These are phyloP conservation scores for Ilyonectria sp. DNA, from an alignment of 2,329 filamentous ascomycete species.

Conservation along the genomic window DNA sequence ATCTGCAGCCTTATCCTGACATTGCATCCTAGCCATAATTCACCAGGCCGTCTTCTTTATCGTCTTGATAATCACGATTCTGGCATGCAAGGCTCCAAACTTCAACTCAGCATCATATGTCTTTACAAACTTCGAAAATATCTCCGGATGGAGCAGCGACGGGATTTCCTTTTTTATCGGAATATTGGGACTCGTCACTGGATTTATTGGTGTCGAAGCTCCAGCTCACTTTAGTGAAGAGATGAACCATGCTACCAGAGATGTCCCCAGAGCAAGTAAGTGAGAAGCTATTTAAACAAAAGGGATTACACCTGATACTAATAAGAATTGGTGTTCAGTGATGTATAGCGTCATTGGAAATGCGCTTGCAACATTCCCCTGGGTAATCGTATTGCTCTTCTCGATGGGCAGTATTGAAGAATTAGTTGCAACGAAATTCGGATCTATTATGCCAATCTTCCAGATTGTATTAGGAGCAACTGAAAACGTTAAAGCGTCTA, in stretches of 20 bases:
- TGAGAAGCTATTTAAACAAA: not conserved
- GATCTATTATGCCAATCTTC: constrained; percentile 20
- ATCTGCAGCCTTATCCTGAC: too few species aligned
- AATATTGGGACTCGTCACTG: constrained; percentile 5
- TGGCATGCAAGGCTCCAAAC: not conserved
- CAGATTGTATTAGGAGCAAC: constrained; percentile 15
- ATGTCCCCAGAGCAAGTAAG: constrained; percentile 22
- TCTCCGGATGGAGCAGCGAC: constrained; percentile 14
- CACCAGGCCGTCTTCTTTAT: too few species aligned
- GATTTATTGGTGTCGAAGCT: constrained; percentile 9
- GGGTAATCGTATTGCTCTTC: constrained; percentile 16
- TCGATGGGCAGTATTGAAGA: constrained; percentile 14
- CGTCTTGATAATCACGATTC: too few species aligned
- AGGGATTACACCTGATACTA: not conserved
- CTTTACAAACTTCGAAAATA: constrained; percentile 16
- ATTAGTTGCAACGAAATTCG: constrained; percentile 4
- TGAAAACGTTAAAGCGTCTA: not conserved
- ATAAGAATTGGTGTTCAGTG: not conserved
- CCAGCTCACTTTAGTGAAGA: constrained; percentile 25
- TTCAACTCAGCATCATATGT: constrained; percentile 22
- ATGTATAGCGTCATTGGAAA: constrained; percentile 19
- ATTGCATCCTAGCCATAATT: too few species aligned
- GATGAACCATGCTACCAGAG: constrained; percentile 11
- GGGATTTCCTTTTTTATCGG: constrained; percentile 19
- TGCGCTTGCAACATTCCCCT: constrained; percentile 6